These are phyloP conservation scores for Fomitopsis schrenkii DNA, from an alignment of 1,284 basidiomycete species.

Conservation along the genomic window DNA sequence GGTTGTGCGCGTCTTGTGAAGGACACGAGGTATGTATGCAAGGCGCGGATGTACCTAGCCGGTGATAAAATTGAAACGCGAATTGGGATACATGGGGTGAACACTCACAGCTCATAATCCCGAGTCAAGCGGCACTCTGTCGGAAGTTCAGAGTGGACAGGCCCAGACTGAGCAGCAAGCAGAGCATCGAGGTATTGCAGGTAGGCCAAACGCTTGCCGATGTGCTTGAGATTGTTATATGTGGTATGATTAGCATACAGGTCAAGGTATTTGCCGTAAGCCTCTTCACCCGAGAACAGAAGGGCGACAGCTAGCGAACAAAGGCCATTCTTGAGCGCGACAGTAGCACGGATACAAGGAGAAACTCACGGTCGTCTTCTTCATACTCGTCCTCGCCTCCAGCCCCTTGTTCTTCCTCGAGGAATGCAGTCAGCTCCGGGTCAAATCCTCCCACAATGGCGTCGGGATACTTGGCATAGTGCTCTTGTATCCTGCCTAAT, in stretches of 20 bases:
- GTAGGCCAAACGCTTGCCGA: slow-evolving; percentile 79
- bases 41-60: slow-evolving; percentile 72
- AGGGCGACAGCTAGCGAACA: slow-evolving; percentile 69
- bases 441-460: slow-evolving; percentile 76
- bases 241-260: slow-evolving; percentile 85
- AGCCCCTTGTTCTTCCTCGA: slow-evolving; percentile 70
- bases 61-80: not conserved
- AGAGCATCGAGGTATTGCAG: slow-evolving; percentile 90
- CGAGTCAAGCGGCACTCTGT: slow-evolving; percentile 69
- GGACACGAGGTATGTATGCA: slow-evolving; percentile 83
- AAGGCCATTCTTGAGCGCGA: not conserved
- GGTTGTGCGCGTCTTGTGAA: slow-evolving; percentile 90
- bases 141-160: slow-evolving; percentile 68
- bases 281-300: slow-evolving; percentile 94
- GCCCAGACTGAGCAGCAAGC: slow-evolving; percentile 49
- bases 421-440: slow-evolving; percentile 74
- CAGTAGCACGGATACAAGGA: not conserved
- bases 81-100: not conserved
- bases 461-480: slow-evolving; percentile 94
- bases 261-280: slow-evolving; percentile 93
- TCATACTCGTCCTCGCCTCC: slow-evolving; percentile 70
- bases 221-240: slow-evolving; percentile 87
- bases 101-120: slow-evolving; percentile 75
- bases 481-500: slow-evolving; percentile 91
- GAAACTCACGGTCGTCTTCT: slow-evolving; percentile 74